Conservation (phyloP, 768 basidiomycete species). For the Phlebiopsis gigantea region DNA sequence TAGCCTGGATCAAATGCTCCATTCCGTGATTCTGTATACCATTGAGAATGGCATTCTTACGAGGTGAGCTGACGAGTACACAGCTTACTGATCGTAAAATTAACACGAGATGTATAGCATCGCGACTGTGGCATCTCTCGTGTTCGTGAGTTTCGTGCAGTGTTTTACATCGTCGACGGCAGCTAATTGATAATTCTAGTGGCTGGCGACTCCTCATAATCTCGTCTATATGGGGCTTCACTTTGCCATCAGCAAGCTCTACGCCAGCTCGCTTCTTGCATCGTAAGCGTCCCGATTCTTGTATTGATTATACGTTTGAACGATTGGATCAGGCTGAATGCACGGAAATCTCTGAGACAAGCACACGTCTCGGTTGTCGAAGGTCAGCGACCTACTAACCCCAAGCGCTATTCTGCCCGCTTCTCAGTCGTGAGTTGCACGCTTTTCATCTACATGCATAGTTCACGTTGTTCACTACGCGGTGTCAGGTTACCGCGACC, state of each 20-base stretch:
- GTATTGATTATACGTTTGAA: not conserved
- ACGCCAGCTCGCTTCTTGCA: conserved; percentile 25
- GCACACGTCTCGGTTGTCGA: conserved; percentile 2
- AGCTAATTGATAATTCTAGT: conserved; percentile 11
- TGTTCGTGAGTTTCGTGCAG: conserved; percentile 19
- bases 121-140: conserved; percentile 19
- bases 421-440: not conserved
- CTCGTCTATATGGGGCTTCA: conserved; percentile 25
- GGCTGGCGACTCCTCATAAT: conserved; percentile 23
- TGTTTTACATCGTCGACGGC: not conserved
- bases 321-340: conserved; percentile 18
- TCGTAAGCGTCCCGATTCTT: conserved; percentile 15
- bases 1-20: conserved; percentile 24
- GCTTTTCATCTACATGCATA: not conserved
- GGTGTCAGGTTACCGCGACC: not conserved
- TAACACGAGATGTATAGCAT: conserved; percentile 11
- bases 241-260: conserved; percentile 26
- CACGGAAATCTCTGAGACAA: conserved; percentile 9
- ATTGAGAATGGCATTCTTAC: conserved; percentile 25
- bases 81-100: no score
- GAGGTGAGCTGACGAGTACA: conserved; percentile 15
- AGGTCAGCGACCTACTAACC: not conserved
- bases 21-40: conserved; percentile 24
- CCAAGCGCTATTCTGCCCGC: not conserved
- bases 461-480: not conserved